phyloP scores from a whole-genome alignment of 306 rosid species.

The Prunus kanzakura region DNA sequence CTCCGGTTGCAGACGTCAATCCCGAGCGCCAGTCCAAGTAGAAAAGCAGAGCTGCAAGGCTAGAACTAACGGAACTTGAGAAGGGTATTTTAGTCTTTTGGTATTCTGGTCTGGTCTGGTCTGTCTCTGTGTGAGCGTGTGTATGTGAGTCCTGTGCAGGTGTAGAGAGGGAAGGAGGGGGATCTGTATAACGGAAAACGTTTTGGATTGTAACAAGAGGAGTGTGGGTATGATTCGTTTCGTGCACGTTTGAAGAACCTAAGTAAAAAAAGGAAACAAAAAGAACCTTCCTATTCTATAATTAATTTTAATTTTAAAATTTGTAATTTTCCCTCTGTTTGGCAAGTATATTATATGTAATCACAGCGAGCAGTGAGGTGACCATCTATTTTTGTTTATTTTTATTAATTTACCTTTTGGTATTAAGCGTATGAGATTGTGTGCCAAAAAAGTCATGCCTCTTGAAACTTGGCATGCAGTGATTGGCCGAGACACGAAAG shows the following conservation, averaged over 20 bases:
- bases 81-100: slow-evolving; percentile 33
- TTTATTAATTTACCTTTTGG: not conserved
- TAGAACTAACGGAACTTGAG: not conserved
- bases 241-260: slow-evolving; percentile 17
- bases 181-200: slow-evolving; percentile 24
- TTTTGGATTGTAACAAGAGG: not conserved
- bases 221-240: slow-evolving; percentile 31
- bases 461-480: not conserved
- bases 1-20: slow-evolving; percentile 21
- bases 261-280: not conserved
- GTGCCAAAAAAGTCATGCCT: not conserved
- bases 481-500: not conserved
- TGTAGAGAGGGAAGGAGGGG: slow-evolving; percentile 8
- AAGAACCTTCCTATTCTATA: slow-evolving; percentile 8
- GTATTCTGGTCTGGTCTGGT: slow-evolving; percentile 20
- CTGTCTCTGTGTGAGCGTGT: slow-evolving; percentile 16
- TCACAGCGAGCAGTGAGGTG: no score
- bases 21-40: slow-evolving; percentile 5
- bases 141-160: not conserved
- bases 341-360: not conserved
- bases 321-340: not conserved
- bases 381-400: not conserved
- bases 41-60: slow-evolving; percentile 13
- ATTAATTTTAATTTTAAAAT: not conserved
- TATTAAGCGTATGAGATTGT: not conserved